Base-by-base conservation (phyloP, 176 grass and related monocot species). In the Tillandsia fasciculata region DNA sequence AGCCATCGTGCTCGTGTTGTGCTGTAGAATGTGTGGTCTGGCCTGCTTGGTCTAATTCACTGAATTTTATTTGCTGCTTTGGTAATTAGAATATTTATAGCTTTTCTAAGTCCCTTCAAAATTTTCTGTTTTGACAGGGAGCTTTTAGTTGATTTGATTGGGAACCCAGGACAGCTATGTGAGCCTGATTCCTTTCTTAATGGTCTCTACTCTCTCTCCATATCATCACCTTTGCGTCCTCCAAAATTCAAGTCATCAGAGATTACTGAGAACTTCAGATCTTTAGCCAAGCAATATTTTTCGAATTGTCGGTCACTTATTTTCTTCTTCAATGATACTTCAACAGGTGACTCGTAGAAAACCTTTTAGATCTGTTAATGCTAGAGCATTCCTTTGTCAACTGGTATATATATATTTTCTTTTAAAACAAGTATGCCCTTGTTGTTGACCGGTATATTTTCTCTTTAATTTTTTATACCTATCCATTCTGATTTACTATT, bases 161-260 rank as follows among this genome's bases (percentile, higher is more conserved):
- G 86, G 50, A 86, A 87, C 33, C 89, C 89, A 71, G 93, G 86
- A 52, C 84, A 87, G 53, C 70, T 97, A 64, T 85, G 64, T 69
- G 89, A 97, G 72, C 93, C 93, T 68, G 86, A 97, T 85, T 97
- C 93, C 22, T 84, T 87, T 27, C 69, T 97, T 23, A 97, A 97
- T 74, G 93, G 93, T 50, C 93, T 89, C 26, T 78, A 85, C 65
- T 90, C 86, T 2, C 68, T 97, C 56, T 85, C 77, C 2, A 81
- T 97, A 50, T 80, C 84, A 53, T 97, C 93, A 65, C 89, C 93
- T 83, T 79, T 97, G 20, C 93, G 69, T 54, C 93, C 93, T 65
- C 89, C 93, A 77, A 89, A 84, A 83, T 87, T 83, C 81, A 92
- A 84, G 69, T 83, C 89, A 26, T n/a, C 83, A 70, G 71, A 87